A percentile compares a stretch with the other conserved stretches of the same genome.
Evolutionary conservation across 495 filamentous ascomycete genomes (phyloP).

Genomic region (Xylaria nigripes): DNA sequence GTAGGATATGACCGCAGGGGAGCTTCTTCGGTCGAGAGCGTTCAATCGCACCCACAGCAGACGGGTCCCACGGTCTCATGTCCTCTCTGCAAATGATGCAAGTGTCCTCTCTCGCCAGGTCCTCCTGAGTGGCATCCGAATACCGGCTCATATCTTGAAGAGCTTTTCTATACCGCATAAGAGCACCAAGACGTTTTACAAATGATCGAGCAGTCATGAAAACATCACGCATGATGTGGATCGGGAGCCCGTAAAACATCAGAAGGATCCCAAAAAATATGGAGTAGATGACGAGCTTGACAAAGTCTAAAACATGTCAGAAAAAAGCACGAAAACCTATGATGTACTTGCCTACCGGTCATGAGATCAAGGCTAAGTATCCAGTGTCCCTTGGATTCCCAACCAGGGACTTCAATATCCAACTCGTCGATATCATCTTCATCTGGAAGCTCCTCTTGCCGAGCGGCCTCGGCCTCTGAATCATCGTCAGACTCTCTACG

Average conservation of each 20-base stretch:
- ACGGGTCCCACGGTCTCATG: constrained; percentile 67
- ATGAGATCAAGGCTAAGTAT: constrained; percentile 80
- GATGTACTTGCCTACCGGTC: constrained; percentile 49
- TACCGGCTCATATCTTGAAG: constrained; percentile 87
- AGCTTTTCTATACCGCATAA: constrained; percentile 79
- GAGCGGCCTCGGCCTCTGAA: constrained; percentile 29
- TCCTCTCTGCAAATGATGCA: constrained; percentile 98
- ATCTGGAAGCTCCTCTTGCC: constrained; percentile 47
- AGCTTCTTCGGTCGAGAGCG: constrained; percentile 87
- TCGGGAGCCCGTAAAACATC: constrained; percentile 87
- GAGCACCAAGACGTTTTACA: constrained; percentile 74
- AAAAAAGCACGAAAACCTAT: neutral
- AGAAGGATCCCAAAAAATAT: constrained; percentile 90
- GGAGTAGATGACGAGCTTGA: constrained; percentile 81
- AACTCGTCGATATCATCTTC: constrained; percentile 83
- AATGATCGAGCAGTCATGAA: constrained; percentile 91
- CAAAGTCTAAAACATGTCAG: constrained; percentile 55
- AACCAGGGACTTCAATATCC: constrained; percentile 88
- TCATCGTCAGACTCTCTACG: constrained; percentile 48
- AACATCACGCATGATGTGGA: constrained; percentile 93
- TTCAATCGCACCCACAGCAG: constrained; percentile 53
- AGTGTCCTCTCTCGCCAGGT: constrained; percentile 76
- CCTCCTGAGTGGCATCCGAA: constrained; percentile 83
- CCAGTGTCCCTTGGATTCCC: constrained; percentile 95
- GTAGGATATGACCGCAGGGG: constrained; percentile 90